These are phyloP conservation scores for Basipetospora chlamydospora DNA, from an alignment of 2,329 filamentous ascomycete species.

Conservation along the genomic window DNA sequence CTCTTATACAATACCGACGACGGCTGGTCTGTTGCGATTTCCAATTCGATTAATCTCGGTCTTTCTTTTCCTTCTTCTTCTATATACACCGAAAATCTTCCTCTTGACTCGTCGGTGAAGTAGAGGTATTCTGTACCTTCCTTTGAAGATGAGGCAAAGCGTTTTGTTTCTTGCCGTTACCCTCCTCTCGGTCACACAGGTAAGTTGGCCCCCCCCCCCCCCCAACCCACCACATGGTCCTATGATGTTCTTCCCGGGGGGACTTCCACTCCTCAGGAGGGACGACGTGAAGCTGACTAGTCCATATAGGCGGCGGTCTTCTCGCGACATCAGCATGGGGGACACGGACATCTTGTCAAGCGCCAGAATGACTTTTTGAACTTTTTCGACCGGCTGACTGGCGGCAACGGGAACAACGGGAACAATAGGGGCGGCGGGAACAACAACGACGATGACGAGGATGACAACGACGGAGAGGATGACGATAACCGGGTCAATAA, in stretches of 20 bases:
- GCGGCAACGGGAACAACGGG: conserved; percentile 6
- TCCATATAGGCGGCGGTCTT: conserved; percentile 9
- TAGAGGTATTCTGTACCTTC: background rate
- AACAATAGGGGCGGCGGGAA: background rate
- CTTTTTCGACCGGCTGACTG: conserved; percentile 6
- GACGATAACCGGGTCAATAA: background rate
- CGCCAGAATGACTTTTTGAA: conserved; percentile 5
- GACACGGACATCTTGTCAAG: background rate
- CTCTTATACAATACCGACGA: conserved; percentile 8
- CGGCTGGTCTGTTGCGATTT: conserved; percentile 15
- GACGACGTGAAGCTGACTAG: too few species aligned
- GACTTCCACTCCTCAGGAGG: too few species aligned
- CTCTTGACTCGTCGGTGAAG: background rate
- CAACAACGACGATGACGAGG: conserved; percentile 4
- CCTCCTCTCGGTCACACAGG: conserved; percentile 10
- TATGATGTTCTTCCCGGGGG: too few species aligned
- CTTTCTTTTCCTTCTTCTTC: conserved; percentile 1
- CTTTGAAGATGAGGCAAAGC: conserved; percentile 10
- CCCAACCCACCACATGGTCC: too few species aligned
- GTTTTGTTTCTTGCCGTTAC: conserved; percentile 9
- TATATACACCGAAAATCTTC: background rate
- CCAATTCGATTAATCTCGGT: conserved; percentile 3
- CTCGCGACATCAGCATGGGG: conserved; percentile 3
- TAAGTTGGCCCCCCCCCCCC: too few species aligned
- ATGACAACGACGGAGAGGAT: background rate